These are phyloP conservation scores for Phytopythium vexans DNA, from an alignment of 352 stramenopile genomes.

Conservation along the genomic window DNA sequence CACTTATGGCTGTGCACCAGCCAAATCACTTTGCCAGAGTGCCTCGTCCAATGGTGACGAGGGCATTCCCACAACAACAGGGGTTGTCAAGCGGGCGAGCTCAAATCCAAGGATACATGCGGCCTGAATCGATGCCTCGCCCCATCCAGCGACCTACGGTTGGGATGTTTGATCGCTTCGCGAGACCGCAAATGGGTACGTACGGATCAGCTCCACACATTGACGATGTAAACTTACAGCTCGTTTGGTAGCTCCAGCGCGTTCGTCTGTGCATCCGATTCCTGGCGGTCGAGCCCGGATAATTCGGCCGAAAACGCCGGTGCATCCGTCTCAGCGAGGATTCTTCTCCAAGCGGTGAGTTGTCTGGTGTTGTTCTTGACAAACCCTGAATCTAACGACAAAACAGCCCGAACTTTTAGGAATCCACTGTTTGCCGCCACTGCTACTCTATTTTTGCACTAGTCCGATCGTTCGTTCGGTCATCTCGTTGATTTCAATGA, in stretches of 20 bases:
- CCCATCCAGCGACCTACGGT: constrained; percentile 44
- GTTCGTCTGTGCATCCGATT: constrained; percentile 37
- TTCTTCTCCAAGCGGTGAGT: constrained; percentile 62
- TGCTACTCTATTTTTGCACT: neutral
- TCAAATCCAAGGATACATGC: constrained; percentile 15
- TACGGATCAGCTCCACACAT: neutral
- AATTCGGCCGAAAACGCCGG: constrained; percentile 65
- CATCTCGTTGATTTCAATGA: neutral
- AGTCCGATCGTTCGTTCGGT: neutral
- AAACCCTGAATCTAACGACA: neutral
- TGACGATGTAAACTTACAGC: neutral
- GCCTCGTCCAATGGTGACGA: neutral
- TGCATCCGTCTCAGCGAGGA: constrained; percentile 57
- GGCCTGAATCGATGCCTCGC: constrained; percentile 37
- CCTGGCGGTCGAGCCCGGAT: constrained; percentile 43
- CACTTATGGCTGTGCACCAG: neutral
- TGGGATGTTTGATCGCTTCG: constrained; percentile 64
- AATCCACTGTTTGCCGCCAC: neutral
- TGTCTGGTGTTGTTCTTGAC: neutral
- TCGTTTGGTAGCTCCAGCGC: constrained; percentile 15
- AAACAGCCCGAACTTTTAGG: constrained; percentile 1
- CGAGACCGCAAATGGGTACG: constrained; percentile 57
- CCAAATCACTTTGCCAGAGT: constrained; percentile 37
- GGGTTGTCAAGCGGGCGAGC: constrained; percentile 16
- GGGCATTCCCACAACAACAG: constrained; percentile 7